Conservation (phyloP, 345 rosid genomes). For the Sisymbrium irio region DNA sequence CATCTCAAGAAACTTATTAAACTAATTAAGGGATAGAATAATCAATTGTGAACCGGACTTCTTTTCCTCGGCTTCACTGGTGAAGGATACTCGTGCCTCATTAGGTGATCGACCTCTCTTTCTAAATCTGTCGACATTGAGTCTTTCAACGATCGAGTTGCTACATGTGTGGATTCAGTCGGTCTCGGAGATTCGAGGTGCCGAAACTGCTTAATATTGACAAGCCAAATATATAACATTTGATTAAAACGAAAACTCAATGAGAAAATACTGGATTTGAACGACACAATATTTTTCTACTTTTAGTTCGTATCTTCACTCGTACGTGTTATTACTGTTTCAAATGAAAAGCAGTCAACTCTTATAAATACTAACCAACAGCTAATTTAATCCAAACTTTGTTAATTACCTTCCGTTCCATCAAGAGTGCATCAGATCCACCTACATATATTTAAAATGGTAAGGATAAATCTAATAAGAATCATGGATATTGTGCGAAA, state of each 20-base stretch:
- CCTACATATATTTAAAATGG: background rate
- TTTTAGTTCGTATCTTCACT: background rate
- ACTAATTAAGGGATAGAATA: background rate
- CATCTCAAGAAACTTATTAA: background rate
- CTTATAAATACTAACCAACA: background rate
- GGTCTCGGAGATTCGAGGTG: background rate
- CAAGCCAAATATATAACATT: background rate
- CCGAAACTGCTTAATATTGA: background rate
- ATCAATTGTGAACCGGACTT: constrained; percentile 32
- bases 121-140: constrained; percentile 1
- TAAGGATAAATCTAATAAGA: background rate
- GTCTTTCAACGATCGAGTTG: background rate
- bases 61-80: constrained; percentile 25
- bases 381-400: background rate
- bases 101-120: constrained; percentile 19
- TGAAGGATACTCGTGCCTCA: constrained; percentile 23
- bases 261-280: background rate
- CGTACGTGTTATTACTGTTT: background rate
- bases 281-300: background rate
- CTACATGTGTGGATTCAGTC: background rate
- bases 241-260: background rate
- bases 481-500: background rate
- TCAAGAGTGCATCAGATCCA: constrained; percentile 4
- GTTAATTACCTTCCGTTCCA: constrained; percentile 27
- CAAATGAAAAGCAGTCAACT: background rate